These are phyloP conservation scores for Candida gorgasii DNA, from an alignment of 805 yeast genomes.

Conservation along the genomic window DNA sequence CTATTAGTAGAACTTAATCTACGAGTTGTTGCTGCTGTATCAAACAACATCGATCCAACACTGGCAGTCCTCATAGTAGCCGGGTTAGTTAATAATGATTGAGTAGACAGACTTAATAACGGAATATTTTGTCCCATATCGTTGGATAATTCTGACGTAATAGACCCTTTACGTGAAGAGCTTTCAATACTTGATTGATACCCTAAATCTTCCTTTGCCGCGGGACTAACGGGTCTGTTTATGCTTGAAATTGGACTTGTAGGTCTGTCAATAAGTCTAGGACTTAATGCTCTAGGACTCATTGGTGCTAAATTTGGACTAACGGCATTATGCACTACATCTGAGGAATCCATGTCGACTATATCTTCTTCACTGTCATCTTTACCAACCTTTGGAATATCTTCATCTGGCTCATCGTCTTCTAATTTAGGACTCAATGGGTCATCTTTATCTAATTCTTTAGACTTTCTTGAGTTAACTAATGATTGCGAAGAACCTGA, in stretches of 20 bases:
- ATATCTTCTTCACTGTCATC: slow-evolving; percentile 16
- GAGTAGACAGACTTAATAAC: slow-evolving; percentile 26
- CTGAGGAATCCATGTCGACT: slow-evolving; percentile 15
- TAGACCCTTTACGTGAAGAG: slow-evolving; percentile 23
- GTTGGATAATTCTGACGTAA: slow-evolving; percentile 20
- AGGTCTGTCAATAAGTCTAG: slow-evolving; percentile 7
- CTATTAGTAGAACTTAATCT: slow-evolving; percentile 20
- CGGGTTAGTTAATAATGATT: slow-evolving; percentile 19
- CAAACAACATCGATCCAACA: slow-evolving; percentile 25
- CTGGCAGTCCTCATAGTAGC: slow-evolving; percentile 23
- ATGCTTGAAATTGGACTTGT: neutral
- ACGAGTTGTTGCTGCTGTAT: slow-evolving; percentile 14
- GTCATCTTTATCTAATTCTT: neutral
- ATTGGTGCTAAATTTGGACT: slow-evolving; percentile 14
- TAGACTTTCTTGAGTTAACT: neutral
- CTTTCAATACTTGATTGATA: slow-evolving; percentile 15
- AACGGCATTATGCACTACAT: slow-evolving; percentile 14
- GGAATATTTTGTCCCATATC: slow-evolving; percentile 33
- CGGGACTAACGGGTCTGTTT: slow-evolving; percentile 2
- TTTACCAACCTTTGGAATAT: neutral
- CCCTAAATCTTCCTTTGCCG: slow-evolving; percentile 3
- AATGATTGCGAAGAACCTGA: slow-evolving; percentile 1
- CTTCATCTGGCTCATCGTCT: neutral
- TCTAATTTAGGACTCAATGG: slow-evolving; percentile 7
- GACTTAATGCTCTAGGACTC: slow-evolving; percentile 7